Percentiles rank a stretch among this genome's conserved stretches.
Conservation (phyloP, 805 yeast species). For the Kuraishia piskuri region DNA sequence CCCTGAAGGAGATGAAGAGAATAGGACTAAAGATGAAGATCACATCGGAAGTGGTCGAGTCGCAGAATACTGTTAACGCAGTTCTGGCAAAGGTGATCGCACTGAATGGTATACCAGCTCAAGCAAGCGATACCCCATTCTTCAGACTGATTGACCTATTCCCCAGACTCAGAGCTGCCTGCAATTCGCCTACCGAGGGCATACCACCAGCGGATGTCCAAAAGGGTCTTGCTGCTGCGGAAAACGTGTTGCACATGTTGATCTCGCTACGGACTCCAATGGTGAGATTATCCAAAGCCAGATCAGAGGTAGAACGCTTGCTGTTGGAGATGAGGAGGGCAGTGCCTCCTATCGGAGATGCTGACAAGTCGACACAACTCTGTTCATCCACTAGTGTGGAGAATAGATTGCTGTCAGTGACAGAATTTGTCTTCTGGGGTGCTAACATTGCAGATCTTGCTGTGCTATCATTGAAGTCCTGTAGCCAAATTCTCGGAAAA, state of each 20-base stretch:
- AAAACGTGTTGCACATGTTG: conserved; percentile 56
- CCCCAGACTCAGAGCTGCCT: conserved; percentile 68
- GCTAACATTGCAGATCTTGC: neutral
- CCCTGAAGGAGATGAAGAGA: conserved; percentile 62
- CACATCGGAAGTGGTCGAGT: conserved; percentile 54
- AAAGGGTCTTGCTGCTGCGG: conserved; percentile 69
- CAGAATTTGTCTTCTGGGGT: neutral
- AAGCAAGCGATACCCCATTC: conserved; percentile 43
- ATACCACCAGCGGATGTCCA: conserved; percentile 68
- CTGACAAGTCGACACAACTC: neutral
- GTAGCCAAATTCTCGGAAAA: conserved; percentile 3
- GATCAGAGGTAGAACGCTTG: neutral
- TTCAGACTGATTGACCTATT: conserved; percentile 68
- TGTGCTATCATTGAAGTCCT: neutral
- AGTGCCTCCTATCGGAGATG: conserved; percentile 12
- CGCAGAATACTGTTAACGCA: conserved; percentile 53
- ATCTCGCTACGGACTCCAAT: conserved; percentile 26
- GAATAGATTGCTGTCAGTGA: neutral
- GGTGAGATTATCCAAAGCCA: conserved; percentile 23
- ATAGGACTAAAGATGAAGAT: conserved; percentile 69
- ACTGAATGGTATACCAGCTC: conserved; percentile 29
- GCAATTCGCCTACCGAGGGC: conserved; percentile 56
- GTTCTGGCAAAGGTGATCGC: conserved; percentile 49
- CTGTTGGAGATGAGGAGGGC: neutral
- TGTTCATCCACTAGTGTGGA: neutral